A percentile compares a stretch with the other conserved stretches of the same genome.
Conservation (phyloP, 352 stramenopile species). For the Phytopythium kandeliae region DNA sequence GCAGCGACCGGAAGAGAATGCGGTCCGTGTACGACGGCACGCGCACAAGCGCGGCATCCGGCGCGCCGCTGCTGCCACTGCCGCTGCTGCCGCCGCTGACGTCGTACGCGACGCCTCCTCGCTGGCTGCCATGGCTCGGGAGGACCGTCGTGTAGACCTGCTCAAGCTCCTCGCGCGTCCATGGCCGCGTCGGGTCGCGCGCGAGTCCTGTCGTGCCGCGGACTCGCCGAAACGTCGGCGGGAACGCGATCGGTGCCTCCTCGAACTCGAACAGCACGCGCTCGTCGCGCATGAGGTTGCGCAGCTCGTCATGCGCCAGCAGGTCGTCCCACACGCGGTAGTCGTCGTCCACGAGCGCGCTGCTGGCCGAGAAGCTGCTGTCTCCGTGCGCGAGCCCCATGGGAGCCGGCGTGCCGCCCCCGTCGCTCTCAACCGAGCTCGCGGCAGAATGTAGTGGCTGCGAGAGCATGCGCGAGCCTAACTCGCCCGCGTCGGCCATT, state of each 20-base stretch:
- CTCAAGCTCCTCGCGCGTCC: constrained; percentile 18
- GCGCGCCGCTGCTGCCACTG: too few relatives aligned
- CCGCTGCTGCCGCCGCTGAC: neutral
- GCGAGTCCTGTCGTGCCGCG: constrained; percentile 26
- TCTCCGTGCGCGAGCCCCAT: neutral
- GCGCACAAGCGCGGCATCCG: constrained; percentile 17
- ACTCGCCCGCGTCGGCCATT: constrained; percentile 16
- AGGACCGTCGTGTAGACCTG: constrained; percentile 57
- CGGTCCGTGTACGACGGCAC: constrained; percentile 89
- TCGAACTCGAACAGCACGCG: constrained; percentile 76
- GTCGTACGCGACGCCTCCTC: neutral
- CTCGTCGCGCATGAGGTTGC: constrained; percentile 36
- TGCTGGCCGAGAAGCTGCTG: constrained; percentile 21
- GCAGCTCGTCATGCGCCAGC: constrained; percentile 67
- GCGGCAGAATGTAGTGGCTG: constrained; percentile 3
- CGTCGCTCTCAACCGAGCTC: constrained; percentile 2
- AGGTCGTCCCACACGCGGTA: constrained; percentile 54
- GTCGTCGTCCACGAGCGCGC: constrained; percentile 35
- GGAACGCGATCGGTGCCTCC: constrained; percentile 70
- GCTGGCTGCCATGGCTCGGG: constrained; percentile 32
- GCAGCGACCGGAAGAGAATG: constrained; percentile 80
- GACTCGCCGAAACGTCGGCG: constrained; percentile 69
- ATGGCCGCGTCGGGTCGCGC: constrained; percentile 1
- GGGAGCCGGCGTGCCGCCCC: constrained; percentile 3
- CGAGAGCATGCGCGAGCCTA: constrained; percentile 26